Percentiles rank a stretch among this genome's conserved stretches.
phyloP scores from a whole-genome alignment of 495 filamentous ascomycete genomes.

The Parachaetomium inaequale region DNA sequence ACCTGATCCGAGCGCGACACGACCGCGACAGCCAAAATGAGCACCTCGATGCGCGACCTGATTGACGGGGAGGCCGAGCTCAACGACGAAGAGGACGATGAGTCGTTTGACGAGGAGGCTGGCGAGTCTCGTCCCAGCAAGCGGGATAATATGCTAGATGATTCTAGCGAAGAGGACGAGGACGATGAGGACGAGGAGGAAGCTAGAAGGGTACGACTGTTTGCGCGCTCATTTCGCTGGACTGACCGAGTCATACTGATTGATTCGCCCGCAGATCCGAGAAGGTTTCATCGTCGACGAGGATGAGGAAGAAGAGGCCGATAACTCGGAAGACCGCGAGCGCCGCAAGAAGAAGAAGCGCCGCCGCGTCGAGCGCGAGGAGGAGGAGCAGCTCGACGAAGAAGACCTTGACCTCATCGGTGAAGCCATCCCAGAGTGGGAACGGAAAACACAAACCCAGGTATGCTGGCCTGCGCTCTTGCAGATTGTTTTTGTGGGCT shows the following conservation, averaged over 20 bases:
- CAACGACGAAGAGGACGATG: constrained; percentile 88
- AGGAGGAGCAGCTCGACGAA: constrained; percentile 87
- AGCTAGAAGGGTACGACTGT: constrained; percentile 46
- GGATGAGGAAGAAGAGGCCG: constrained; percentile 72
- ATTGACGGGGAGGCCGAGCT: constrained; percentile 81
- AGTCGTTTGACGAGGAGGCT: constrained; percentile 78
- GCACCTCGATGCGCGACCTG: constrained; percentile 59
- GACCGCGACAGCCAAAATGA: constrained; percentile 51
- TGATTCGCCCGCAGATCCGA: constrained; percentile 56
- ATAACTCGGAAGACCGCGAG: constrained; percentile 60
- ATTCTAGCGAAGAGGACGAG: constrained; percentile 94
- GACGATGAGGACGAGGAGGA: constrained; percentile 93
- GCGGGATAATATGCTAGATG: constrained; percentile 51
- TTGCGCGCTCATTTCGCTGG: not conserved
- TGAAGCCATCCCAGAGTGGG: constrained; percentile 65
- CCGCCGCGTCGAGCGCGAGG: constrained; percentile 69
- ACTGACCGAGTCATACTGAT: not conserved
- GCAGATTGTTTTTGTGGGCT: constrained; percentile 16
- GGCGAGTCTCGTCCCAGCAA: constrained; percentile 52
- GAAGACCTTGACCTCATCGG: constrained; percentile 96
- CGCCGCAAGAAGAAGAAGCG: constrained; percentile 64
- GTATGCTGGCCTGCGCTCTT: constrained; percentile 40
- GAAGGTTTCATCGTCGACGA: constrained; percentile 97
- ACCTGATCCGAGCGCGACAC: not conserved
- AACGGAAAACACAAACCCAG: constrained; percentile 59